These are phyloP conservation scores for Oldenlandia corymbosa DNA, from an alignment of 257 asterid species.

Conservation along the genomic window DNA sequence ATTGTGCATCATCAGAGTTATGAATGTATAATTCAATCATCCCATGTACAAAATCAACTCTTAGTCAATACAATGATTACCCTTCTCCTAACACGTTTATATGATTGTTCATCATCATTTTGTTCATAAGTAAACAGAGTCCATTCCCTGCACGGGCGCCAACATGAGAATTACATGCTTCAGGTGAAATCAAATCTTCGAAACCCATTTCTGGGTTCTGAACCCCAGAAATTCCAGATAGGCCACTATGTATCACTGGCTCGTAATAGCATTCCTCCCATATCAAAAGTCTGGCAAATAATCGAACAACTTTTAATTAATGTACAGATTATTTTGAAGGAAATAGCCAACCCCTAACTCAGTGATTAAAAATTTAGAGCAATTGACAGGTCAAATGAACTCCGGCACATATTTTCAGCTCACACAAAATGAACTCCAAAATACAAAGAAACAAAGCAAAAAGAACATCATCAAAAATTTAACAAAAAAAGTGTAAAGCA, in stretches of 20 bases:
- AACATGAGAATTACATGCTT: conserved; percentile 27
- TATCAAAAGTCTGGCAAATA: conserved; percentile 64
- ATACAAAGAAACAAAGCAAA: neutral
- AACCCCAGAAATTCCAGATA: conserved; percentile 26
- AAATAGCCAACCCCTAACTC: neutral
- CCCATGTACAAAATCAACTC: conserved; percentile 3
- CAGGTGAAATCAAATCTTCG: conserved; percentile 36
- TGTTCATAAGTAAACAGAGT: conserved; percentile 63
- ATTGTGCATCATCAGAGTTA: conserved; percentile 3
- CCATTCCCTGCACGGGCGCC: conserved; percentile 33
- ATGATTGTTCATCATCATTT: conserved; percentile 82
- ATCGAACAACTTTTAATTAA: conserved; percentile 14
- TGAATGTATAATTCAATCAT: neutral
- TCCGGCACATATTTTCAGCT: conserved; percentile 8
- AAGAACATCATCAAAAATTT: conserved; percentile 13
- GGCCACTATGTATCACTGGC: conserved; percentile 27
- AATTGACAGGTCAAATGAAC: conserved; percentile 9
- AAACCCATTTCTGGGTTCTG: conserved; percentile 24
- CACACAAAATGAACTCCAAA: conserved; percentile 14
- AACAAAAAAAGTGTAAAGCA: no score
- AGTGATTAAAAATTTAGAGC: neutral
- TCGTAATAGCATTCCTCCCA: conserved; percentile 89
- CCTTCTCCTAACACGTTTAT: conserved; percentile 83
- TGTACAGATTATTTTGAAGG: neutral
- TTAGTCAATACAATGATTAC: conserved; percentile 28